Evolutionary conservation across 441 rosid species (phyloP), one percentile per base, ranked within the genome.

Genomic region (Kokia cookei): DNA sequence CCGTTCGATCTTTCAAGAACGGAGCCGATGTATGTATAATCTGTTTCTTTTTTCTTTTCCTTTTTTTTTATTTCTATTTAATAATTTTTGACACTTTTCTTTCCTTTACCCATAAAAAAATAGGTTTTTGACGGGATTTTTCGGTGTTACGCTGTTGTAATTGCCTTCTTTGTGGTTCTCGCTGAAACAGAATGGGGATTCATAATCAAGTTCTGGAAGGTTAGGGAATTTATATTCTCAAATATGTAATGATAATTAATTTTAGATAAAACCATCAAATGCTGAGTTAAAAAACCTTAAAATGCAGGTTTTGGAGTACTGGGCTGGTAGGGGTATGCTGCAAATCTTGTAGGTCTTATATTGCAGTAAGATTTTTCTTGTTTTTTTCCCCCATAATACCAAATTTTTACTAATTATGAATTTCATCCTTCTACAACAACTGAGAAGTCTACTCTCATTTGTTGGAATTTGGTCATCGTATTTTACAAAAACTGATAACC

Each of bases 281-380:
- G 4, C 27, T 70, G 70, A 76, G 19, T 35, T 12, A 59, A 59
- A 8, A 22, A 24, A 14, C 15, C 27, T 67, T 11, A 54, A 65
- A 42, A 62, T 81, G 78, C 88, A 96, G 99, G 85, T 93, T 29
- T 82, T 96, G 86, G 97, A 96, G 75, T 96, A 76, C 77, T 96
- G 98, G 97, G 97, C 79, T 82, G 97, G 94, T 2, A 87, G 99
- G 85, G 97, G 98, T 65, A 92, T 93, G 99, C 97, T 96, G 84
- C 98, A 96, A 82, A 96, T 96, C 80, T 96, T 93, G 99, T 96
- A 89, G 79, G 97, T 88, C 74, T 47, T 65, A 24, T 72, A 12
- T 73, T 62, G 61, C 81, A 57, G 60, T 76, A 59, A 70, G 43
- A 73, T 47, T 60, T 64, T 61, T 74, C 24, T 65, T 51, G 8